Evolutionary conservation across 768 basidiomycete genomes (phyloP).

Genomic region (Pilatotrama ljubarskyi): DNA sequence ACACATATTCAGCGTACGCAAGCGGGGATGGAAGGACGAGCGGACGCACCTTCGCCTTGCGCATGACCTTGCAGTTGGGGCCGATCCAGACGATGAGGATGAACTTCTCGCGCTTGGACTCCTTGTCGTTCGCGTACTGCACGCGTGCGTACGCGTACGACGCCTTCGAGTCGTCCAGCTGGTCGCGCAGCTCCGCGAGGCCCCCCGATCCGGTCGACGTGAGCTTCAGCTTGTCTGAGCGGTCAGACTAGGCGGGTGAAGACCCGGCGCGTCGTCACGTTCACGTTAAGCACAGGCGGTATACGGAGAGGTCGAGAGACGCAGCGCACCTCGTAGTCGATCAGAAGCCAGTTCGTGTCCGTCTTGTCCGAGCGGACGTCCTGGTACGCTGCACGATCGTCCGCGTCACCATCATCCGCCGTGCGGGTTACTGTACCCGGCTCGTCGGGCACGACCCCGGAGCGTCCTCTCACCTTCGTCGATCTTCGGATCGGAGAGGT

Average conservation of each 20-base stretch:
- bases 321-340: constrained; percentile 77
- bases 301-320: not conserved
- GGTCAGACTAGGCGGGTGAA: constrained; percentile 60
- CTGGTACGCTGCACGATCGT: constrained; percentile 64
- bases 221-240: constrained; percentile 78
- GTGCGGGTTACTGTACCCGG: constrained; percentile 17
- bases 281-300: not conserved
- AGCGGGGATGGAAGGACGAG: constrained; percentile 25
- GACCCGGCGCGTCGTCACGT: too few species aligned
- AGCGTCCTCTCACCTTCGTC: constrained; percentile 55
- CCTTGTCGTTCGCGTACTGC: constrained; percentile 83
- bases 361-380: constrained; percentile 85
- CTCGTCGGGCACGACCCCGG: not conserved
- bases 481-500: constrained; percentile 74
- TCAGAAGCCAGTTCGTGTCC: constrained; percentile 85
- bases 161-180: constrained; percentile 71
- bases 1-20: not conserved
- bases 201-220: constrained; percentile 81
- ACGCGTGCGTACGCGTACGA: constrained; percentile 86
- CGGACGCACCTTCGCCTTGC: constrained; percentile 77
- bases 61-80: constrained; percentile 81
- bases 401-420: constrained; percentile 29
- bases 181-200: constrained; percentile 71
- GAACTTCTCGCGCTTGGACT: constrained; percentile 87
- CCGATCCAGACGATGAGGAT: constrained; percentile 87